These are phyloP conservation scores for Suhomyces tanzawaensis DNA, from an alignment of 805 yeast genomes.

Conservation along the genomic window DNA sequence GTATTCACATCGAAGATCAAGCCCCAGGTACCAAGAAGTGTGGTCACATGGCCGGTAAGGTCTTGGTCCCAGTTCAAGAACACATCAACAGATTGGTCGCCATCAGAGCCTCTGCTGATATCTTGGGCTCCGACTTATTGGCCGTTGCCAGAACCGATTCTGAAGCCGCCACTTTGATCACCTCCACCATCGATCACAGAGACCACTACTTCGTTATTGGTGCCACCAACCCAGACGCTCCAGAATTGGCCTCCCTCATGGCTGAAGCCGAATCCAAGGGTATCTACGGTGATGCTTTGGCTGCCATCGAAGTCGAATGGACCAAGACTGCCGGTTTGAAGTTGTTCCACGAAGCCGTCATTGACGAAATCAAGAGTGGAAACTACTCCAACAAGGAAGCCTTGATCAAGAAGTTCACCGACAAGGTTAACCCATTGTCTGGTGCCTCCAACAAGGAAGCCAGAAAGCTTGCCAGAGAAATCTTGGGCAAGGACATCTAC, in stretches of 20 bases:
- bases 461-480: slow-evolving; percentile 65
- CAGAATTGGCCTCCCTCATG: slow-evolving; percentile 74
- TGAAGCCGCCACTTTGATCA: slow-evolving; percentile 93
- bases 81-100: slow-evolving; percentile 93
- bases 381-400: slow-evolving; percentile 56
- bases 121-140: slow-evolving; percentile 80
- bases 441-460: slow-evolving; percentile 79
- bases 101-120: slow-evolving; percentile 92
- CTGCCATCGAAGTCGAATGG: slow-evolving; percentile 80
- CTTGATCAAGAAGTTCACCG: slow-evolving; percentile 62
- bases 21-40: slow-evolving; percentile 99
- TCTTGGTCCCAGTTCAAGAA: slow-evolving; percentile 95
- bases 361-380: slow-evolving; percentile 71
- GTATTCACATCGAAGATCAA: slow-evolving; percentile 98
- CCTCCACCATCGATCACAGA: slow-evolving; percentile 90
- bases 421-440: slow-evolving; percentile 71
- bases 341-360: slow-evolving; percentile 87
- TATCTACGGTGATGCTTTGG: slow-evolving; percentile 65
- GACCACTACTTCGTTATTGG: slow-evolving; percentile 93
- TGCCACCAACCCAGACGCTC: slow-evolving; percentile 78
- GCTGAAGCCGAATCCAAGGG: slow-evolving; percentile 78
- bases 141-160: slow-evolving; percentile 96
- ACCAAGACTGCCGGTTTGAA: slow-evolving; percentile 75
- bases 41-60: slow-evolving; percentile 99
- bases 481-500: slow-evolving; percentile 78